Conservation (phyloP, 169 alveolate species). For the Besnoitia besnoiti region DNA sequence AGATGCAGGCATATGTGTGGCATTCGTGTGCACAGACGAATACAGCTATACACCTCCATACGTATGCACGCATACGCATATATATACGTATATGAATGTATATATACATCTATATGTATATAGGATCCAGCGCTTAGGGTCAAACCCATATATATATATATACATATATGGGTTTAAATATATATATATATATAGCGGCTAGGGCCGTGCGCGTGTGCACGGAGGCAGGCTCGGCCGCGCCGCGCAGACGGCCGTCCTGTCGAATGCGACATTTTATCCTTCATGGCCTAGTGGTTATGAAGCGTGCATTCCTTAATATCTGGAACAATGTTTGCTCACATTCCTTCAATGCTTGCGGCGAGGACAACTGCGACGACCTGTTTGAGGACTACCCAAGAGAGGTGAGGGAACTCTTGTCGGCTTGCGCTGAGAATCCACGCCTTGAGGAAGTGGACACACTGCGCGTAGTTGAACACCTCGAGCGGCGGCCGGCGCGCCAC, state of each 20-base stretch:
- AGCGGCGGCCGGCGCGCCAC: not conserved
- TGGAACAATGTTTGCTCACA: no score
- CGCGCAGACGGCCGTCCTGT: no score
- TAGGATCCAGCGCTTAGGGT: no score
- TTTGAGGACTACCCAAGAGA: not conserved
- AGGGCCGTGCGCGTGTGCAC: no score
- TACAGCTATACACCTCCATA: not conserved
- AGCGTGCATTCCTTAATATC: no score
- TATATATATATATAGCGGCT: no score
- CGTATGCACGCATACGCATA: not conserved
- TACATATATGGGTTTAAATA: no score
- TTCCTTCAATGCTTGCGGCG: conserved; percentile 30
- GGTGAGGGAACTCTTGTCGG: not conserved
- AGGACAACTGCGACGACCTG: conserved; percentile 3
- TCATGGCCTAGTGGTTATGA: not conserved
- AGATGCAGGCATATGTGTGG: not conserved
- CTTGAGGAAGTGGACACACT: not conserved
- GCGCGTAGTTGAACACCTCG: not conserved
- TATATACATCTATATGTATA: no score
- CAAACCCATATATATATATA: not conserved
- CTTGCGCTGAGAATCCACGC: not conserved
- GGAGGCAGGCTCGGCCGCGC: no score
- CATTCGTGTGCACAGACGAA: not conserved
- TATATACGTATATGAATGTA: not conserved
- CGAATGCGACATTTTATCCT: no score